phyloP scores from a whole-genome alignment of 768 basidiomycete genomes.

The Tubosaeta sp. region DNA sequence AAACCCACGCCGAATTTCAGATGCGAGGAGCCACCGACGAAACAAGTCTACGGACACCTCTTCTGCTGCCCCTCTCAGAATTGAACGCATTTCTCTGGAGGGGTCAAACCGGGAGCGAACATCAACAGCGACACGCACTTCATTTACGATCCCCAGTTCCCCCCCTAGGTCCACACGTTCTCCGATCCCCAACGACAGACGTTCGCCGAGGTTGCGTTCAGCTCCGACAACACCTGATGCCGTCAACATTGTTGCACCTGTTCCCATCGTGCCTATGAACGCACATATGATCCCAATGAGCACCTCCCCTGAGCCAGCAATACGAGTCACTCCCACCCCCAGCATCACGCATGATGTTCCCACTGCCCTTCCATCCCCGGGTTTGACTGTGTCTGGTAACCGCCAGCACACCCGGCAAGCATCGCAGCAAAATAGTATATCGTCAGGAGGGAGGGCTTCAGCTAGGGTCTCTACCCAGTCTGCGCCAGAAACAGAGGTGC shows the following conservation, averaged over 20 bases:
- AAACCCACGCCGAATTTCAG: constrained; percentile 27
- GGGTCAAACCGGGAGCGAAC: constrained; percentile 14
- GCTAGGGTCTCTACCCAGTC: constrained; percentile 15
- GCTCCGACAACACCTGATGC: constrained; percentile 27
- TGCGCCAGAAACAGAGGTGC: constrained; percentile 15
- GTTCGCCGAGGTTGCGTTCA: constrained; percentile 22
- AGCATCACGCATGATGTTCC: constrained; percentile 26
- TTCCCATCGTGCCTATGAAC: constrained; percentile 20
- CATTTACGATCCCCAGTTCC: constrained; percentile 12
- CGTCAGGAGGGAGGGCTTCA: constrained; percentile 26
- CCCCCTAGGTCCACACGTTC: constrained; percentile 20
- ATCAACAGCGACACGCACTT: constrained; percentile 12
- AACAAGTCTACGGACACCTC: constrained; percentile 23
- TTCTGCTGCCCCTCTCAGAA: constrained; percentile 32
- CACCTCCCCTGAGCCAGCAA: constrained; percentile 18
- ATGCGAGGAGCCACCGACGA: constrained; percentile 20
- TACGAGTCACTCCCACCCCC: constrained; percentile 22
- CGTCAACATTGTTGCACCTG: constrained; percentile 19
- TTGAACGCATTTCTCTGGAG: constrained; percentile 6
- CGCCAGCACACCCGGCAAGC: constrained; percentile 25
- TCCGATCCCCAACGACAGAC: constrained; percentile 11
- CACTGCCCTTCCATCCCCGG: constrained; percentile 28
- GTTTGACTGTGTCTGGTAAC: constrained; percentile 21
- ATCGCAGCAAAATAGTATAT: constrained; percentile 43
- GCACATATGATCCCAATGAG: constrained; percentile 18